Conservation (phyloP, 805 yeast genomes). For the Lachancea kluyveri region DNA sequence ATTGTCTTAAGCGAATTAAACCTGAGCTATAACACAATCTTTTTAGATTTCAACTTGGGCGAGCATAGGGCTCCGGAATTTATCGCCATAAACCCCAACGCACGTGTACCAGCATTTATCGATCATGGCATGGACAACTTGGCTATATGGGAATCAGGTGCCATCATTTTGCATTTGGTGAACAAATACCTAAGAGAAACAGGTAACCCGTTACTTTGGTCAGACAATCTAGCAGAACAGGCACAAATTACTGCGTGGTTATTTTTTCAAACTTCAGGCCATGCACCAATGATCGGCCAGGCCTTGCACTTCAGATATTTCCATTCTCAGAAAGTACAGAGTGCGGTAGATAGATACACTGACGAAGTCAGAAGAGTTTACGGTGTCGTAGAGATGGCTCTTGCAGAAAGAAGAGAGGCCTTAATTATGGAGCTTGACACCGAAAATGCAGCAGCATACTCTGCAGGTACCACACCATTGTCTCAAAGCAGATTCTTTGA, state of each 20-base stretch:
- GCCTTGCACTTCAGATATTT: conserved; percentile 91
- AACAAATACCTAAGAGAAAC: conserved; percentile 57
- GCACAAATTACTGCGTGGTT: conserved; percentile 84
- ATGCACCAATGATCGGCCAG: conserved; percentile 98
- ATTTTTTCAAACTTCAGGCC: conserved; percentile 93
- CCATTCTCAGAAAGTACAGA: conserved; percentile 77
- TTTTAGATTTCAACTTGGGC: conserved; percentile 79
- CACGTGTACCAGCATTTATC: conserved; percentile 89
- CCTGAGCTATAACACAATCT: conserved; percentile 70
- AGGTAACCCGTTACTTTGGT: conserved; percentile 67
- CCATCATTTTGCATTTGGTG: conserved; percentile 78
- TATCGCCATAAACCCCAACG: conserved; percentile 91
- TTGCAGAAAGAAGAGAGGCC: conserved; percentile 89
- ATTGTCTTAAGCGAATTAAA: conserved; percentile 81
- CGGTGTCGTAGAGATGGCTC: conserved; percentile 90
- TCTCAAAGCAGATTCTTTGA: conserved; percentile 83
- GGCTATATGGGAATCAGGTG: conserved; percentile 92
- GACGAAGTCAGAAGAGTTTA: conserved; percentile 91
- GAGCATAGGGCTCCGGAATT: conserved; percentile 94
- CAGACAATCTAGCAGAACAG: conserved; percentile 71
- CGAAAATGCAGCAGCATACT: conserved; percentile 81
- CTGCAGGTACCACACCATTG: conserved; percentile 82
- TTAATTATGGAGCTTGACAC: conserved; percentile 82
- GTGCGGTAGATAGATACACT: conserved; percentile 85
- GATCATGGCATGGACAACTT: conserved; percentile 80